phyloP scores from a whole-genome alignment of 257 asterid species.

The Penstemon davidsonii region DNA sequence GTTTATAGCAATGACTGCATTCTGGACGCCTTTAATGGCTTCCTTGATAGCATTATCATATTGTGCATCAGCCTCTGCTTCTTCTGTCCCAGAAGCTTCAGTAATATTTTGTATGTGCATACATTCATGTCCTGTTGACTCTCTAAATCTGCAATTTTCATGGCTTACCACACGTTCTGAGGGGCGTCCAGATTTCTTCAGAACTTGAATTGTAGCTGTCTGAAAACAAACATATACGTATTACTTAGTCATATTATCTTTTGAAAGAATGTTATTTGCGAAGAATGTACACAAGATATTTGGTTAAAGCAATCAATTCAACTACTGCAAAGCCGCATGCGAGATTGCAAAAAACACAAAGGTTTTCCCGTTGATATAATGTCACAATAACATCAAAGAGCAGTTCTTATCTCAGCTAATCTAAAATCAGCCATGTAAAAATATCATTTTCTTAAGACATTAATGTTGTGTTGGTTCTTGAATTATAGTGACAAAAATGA shows the following conservation, averaged over 20 bases:
- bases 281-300: too few relatives aligned
- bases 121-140: constrained; percentile 71
- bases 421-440: background rate
- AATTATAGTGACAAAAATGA: too few relatives aligned
- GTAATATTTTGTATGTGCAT: constrained; percentile 85
- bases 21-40: constrained; percentile 84
- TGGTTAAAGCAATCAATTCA: too few relatives aligned
- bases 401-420: background rate
- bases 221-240: constrained; percentile 30
- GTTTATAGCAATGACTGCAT: constrained; percentile 69
- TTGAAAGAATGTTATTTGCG: too few relatives aligned
- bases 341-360: background rate
- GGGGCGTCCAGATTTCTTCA: constrained; percentile 93
- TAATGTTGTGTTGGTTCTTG: too few relatives aligned
- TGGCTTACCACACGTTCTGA: constrained; percentile 91
- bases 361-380: too few relatives aligned
- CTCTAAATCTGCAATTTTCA: constrained; percentile 68
- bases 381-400: background rate
- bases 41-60: constrained; percentile 81
- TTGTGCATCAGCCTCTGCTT: constrained; percentile 93
- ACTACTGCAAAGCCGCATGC: too few relatives aligned
- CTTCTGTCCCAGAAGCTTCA: constrained; percentile 95
- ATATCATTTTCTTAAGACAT: background rate
- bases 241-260: too few relatives aligned
- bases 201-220: constrained; percentile 90